These are phyloP conservation scores for Botryotinia globosa DNA, from an alignment of 2,329 filamentous ascomycete genomes.

Conservation along the genomic window DNA sequence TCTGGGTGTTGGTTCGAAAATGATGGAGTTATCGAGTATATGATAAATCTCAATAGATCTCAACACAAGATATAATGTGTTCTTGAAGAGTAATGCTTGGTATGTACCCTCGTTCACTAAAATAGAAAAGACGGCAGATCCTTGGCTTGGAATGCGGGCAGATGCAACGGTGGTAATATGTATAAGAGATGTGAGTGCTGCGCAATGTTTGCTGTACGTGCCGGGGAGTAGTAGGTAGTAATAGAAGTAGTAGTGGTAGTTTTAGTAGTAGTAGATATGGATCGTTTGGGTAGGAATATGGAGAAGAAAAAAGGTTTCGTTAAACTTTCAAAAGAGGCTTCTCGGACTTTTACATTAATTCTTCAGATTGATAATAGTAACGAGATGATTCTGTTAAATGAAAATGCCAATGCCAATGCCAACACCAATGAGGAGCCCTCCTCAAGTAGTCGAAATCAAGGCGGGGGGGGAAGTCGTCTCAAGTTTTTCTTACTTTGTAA, in stretches of 20 bases:
- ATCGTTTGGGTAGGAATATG: neutral
- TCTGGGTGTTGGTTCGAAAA: neutral
- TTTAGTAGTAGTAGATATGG: neutral
- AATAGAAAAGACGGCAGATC: conserved; percentile 14
- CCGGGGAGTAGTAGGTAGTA: neutral
- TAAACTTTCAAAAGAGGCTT: neutral
- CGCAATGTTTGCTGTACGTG: neutral
- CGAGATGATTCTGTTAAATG: neutral
- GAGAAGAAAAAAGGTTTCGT: neutral
- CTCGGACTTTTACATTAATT: conserved; percentile 9
- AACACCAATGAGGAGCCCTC: conserved; percentile 7
- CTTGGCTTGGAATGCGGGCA: conserved; percentile 13
- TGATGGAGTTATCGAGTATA: neutral
- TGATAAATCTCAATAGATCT: neutral
- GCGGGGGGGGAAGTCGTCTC: neutral
- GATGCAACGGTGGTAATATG: conserved; percentile 4
- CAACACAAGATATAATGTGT: neutral
- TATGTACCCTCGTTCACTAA: conserved; percentile 11
- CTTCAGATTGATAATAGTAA: neutral
- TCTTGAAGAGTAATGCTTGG: neutral
- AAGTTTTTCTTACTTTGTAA: neutral
- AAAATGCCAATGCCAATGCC: neutral
- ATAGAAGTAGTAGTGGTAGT: neutral
- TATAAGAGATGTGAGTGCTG: neutral
- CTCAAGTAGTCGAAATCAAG: conserved; percentile 8